Conservation (phyloP, 805 yeast species). For the Suhomyces xylopsoci region DNA sequence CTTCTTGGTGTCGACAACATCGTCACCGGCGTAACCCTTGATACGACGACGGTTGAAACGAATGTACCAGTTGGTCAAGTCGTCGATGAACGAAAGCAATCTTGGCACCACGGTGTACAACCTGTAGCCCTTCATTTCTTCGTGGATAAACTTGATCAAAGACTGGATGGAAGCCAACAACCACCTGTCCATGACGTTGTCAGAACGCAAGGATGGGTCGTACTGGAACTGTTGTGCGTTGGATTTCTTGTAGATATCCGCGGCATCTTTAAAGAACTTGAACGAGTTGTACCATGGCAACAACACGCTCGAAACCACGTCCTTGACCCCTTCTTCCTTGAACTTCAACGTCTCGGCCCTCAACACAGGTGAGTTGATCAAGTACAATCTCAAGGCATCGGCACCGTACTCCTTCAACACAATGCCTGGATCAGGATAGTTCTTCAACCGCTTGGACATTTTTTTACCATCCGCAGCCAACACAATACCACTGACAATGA, state of each 20-base stretch:
- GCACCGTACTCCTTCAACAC: conserved; percentile 92
- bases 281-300: conserved; percentile 99
- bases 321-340: conserved; percentile 98
- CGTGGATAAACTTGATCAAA: conserved; percentile 77
- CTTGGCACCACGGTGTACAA: conserved; percentile 95
- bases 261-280: conserved; percentile 94
- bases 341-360: conserved; percentile 95
- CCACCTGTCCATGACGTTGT: conserved; percentile 97
- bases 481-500: conserved; percentile 93
- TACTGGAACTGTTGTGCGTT: conserved; percentile 68
- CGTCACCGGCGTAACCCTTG: conserved; percentile 79
- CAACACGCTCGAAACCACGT: conserved; percentile 91
- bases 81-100: conserved; percentile 82
- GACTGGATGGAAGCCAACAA: conserved; percentile 94
- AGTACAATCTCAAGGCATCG: conserved; percentile 91
- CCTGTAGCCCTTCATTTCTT: conserved; percentile 87
- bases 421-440: conserved; percentile 90
- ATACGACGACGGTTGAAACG: conserved; percentile 97
- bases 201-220: conserved; percentile 61
- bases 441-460: conserved; percentile 97
- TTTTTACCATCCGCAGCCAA: conserved; percentile 98
- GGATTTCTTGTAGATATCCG: conserved; percentile 76
- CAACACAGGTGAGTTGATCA: conserved; percentile 95
- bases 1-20: conserved; percentile 74
- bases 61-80: conserved; percentile 97